Conservation (phyloP, 2,329 filamentous ascomycete species). For the Pseudocercospora fuligena region DNA sequence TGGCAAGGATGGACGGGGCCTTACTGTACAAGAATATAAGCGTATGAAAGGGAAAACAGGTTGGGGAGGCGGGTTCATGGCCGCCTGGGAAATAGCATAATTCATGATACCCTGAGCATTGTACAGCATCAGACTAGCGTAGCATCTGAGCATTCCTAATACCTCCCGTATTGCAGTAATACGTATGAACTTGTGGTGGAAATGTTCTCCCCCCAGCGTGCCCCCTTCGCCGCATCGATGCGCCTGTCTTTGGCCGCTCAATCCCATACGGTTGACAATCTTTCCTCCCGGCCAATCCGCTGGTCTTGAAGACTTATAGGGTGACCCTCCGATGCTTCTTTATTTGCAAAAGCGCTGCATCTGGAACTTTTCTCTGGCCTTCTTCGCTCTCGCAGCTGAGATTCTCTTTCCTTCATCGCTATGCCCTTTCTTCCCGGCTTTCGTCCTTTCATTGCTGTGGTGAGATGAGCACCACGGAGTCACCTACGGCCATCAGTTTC, state of each 20-base stretch:
- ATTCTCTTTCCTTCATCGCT: background rate
- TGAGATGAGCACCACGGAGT: conserved; percentile 58
- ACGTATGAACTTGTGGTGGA: conserved; percentile 19
- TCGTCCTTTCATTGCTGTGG: conserved; percentile 35
- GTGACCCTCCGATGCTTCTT: background rate
- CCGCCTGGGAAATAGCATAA: conserved; percentile 59
- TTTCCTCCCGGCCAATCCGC: too few species aligned
- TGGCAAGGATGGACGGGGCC: conserved; percentile 57
- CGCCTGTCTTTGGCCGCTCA: background rate
- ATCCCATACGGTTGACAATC: background rate
- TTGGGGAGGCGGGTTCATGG: conserved; percentile 58
- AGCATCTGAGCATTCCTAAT: conserved; percentile 1
- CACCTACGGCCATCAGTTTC: conserved; percentile 41
- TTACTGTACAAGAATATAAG: conserved; percentile 56
- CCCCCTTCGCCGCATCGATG: background rate
- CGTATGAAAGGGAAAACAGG: conserved; percentile 51
- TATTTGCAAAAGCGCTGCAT: background rate
- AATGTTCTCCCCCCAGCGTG: background rate
- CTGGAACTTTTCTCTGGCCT: background rate
- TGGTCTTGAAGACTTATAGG: background rate
- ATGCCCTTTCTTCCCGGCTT: background rate
- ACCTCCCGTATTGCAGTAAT: conserved; percentile 20
- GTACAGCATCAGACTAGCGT: background rate
- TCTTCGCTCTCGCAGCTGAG: background rate
- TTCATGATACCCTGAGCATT: conserved; percentile 12